Evolutionary conservation across 306 rosid species (phyloP).

Genomic region (Vicia sativa): DNA sequence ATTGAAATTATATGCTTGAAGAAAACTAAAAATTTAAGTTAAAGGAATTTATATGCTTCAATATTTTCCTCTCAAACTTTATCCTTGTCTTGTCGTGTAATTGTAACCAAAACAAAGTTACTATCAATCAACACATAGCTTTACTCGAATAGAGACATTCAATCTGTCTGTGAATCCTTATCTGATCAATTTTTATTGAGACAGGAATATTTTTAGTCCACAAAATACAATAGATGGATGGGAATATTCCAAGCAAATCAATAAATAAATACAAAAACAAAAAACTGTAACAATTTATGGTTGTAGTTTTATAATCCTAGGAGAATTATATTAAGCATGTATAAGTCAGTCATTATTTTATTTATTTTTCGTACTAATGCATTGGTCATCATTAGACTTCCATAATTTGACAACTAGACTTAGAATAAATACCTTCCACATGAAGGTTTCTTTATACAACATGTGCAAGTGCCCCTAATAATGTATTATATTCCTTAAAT

Average conservation of each 20-base stretch:
- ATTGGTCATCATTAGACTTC: background rate
- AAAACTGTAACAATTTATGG: background rate
- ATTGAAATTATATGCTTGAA: conserved; percentile 21
- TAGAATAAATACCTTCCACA: background rate
- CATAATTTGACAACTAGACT: conserved; percentile 16
- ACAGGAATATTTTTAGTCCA: conserved; percentile 15
- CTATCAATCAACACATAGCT: conserved; percentile 19
- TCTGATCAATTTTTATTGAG: conserved; percentile 11
- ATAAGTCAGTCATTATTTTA: too few relatives aligned
- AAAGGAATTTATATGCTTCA: conserved; percentile 16
- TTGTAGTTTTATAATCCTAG: too few relatives aligned
- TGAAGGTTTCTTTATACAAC: too few relatives aligned
- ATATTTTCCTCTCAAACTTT: conserved; percentile 14
- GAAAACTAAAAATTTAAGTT: conserved; percentile 1
- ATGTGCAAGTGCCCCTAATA: conserved; percentile 17
- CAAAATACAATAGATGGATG: conserved; percentile 24
- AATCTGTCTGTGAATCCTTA: conserved; percentile 22
- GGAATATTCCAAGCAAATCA: background rate
- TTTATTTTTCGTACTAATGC: too few relatives aligned
- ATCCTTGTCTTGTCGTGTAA: background rate
- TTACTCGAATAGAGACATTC: conserved; percentile 36
- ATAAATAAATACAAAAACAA: background rate
- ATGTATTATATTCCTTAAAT: conserved; percentile 16
- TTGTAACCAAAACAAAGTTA: conserved; percentile 10
- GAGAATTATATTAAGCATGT: too few relatives aligned